Base-by-base conservation (phyloP, 257 asterid genomes). In the Solanum megistacrolobum region DNA sequence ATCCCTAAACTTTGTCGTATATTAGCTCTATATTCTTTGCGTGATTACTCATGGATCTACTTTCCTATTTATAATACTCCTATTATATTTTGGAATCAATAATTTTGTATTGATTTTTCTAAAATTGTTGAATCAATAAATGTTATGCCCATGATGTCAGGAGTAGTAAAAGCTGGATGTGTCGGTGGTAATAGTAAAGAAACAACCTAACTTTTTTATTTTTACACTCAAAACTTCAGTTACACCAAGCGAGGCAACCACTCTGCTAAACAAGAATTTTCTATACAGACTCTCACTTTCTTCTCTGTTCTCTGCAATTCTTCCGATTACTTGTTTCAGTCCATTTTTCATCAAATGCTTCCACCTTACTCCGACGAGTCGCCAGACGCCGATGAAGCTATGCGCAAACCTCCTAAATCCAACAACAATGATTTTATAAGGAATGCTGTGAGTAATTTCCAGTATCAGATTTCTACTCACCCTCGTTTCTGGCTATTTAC, bases 401-500 rank as follows among this genome's bases (percentile, higher is more conserved):
- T 81, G 7, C 85, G 68, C 4, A 81, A 81, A 46, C 85, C 90
- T 89, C 78, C 87, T 72, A 85, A 65, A 84, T 79, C 39, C 91
- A 18, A 91, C 48, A 46, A 12, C 31, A 52, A 6, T 52, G 85
- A 87, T 74, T 58, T 83, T 60, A 3, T 92, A 32, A 92, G 83
- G 69, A 84, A 46, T 85, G 12, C 89, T 2, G 11, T 91, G 0
- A 85, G 83, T 43, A 62, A 86, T 0, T 27, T 92, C 20, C 88
- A 89, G 74, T 60, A 88, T 86, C 96, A 92, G 88, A 14, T 93
- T 46, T 82, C 96, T 3, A 88, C 94, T 27, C 94, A 93, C 89
- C 98, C 96, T 3, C 92, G 94, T 7, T 92, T 94, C 91, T 93
- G 94, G 93, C 92, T 93, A 39, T 92, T 94, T 93, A 85, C 93